Percentiles rank a stretch among this genome's conserved stretches.
Evolutionary conservation across 1,284 basidiomycete species (phyloP).

Genomic region (Ustilago xerochloae): DNA sequence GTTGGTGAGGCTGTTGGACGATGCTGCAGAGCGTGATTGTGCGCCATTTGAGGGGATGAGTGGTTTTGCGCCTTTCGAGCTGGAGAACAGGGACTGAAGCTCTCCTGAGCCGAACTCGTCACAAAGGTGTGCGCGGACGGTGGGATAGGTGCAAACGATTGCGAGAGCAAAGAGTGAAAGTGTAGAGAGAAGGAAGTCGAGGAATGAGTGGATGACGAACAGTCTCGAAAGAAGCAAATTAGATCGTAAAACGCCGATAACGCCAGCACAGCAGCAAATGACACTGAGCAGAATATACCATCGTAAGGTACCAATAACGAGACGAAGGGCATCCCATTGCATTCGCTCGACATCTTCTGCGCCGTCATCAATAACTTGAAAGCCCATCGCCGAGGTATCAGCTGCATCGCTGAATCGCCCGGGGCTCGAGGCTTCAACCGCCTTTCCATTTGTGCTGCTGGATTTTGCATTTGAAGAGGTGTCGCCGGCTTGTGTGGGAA

Average conservation of each 20-base stretch:
- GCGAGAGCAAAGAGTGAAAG: constrained; percentile 50
- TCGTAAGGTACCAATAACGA: constrained; percentile 33
- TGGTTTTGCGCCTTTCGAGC: not conserved
- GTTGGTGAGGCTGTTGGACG: not conserved
- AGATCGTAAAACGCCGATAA: constrained; percentile 45
- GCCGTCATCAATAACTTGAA: constrained; percentile 24
- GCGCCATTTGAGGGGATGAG: not conserved
- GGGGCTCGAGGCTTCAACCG: not conserved
- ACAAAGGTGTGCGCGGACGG: constrained; percentile 48
- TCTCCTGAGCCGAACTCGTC: constrained; percentile 50
- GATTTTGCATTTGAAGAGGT: not conserved
- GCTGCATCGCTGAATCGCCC: constrained; percentile 7
- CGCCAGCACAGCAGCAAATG: constrained; percentile 42
- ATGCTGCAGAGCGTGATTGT: not conserved
- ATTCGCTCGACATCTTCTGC: constrained; percentile 48
- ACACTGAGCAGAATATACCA: constrained; percentile 47
- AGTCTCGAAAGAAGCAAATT: constrained; percentile 44
- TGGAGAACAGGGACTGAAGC: constrained; percentile 29
- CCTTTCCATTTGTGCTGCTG: not conserved
- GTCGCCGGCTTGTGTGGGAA: constrained; percentile 5
- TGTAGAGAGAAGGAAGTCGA: constrained; percentile 55
- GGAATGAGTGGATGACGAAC: constrained; percentile 56
- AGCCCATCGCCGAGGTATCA: not conserved
- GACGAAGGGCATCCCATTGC: constrained; percentile 49
- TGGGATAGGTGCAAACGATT: constrained; percentile 52